These are phyloP conservation scores for Wallacemonas sp. DNA, from an alignment of 208 protist genomes.

Conservation along the genomic window DNA sequence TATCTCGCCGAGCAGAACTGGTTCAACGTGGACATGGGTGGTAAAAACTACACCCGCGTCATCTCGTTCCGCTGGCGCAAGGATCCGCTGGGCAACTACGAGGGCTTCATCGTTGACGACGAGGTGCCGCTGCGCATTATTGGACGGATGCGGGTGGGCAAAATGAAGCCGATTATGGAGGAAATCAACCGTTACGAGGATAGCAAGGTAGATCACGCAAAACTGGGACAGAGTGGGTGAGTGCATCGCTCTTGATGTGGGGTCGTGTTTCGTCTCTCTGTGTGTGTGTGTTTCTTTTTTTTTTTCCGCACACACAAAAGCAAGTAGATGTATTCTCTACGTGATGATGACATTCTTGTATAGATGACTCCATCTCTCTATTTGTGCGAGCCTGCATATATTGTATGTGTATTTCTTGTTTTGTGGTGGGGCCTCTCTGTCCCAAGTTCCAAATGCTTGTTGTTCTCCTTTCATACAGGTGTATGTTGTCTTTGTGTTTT, in stretches of 20 bases:
- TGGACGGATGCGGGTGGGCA: constrained; percentile 41
- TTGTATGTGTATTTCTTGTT: too few species aligned
- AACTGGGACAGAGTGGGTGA: background rate
- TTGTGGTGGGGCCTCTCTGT: too few species aligned
- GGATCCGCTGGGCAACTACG: constrained; percentile 18
- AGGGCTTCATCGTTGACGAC: constrained; percentile 36
- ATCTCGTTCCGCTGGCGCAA: constrained; percentile 47
- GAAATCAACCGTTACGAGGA: constrained; percentile 22
- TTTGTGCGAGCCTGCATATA: too few species aligned
- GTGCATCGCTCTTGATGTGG: background rate
- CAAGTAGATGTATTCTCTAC: background rate
- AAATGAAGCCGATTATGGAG: constrained; percentile 18
- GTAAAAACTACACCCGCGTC: constrained; percentile 59
- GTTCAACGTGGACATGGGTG: constrained; percentile 45
- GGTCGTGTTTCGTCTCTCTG: background rate
- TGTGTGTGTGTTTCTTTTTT: background rate
- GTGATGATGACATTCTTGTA: constrained; percentile 10
- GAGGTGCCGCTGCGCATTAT: constrained; percentile 28
- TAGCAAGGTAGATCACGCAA: constrained; percentile 9
- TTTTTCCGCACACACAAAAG: background rate
- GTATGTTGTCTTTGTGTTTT: too few species aligned
- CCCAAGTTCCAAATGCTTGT: too few species aligned
- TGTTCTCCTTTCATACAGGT: too few species aligned
- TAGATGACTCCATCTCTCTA: too few species aligned
- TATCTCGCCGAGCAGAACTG: constrained; percentile 79